Evolutionary conservation across 768 basidiomycete species (phyloP), one percentile per base, ranked within the genome.

Genomic region (Rhodotorula babjevae): DNA sequence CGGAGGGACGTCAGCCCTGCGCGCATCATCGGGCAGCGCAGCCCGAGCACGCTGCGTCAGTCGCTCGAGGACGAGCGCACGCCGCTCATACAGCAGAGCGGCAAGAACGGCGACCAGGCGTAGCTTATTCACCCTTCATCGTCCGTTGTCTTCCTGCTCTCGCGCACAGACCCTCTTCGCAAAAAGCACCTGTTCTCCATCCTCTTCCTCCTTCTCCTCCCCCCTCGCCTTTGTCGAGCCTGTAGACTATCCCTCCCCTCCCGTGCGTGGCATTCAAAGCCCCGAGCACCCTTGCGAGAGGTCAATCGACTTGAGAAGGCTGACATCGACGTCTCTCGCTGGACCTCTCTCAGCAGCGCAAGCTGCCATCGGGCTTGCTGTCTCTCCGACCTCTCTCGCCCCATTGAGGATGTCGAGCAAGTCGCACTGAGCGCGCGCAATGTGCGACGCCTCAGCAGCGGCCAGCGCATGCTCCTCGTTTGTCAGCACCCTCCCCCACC

Each of bases 61-160:
- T 56, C 40, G 31, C 3, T 49, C 1, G 21, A 25, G 31, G 64
- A 58, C 42, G 64, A 65, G 46, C n/a, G 64, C 31, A 65, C 64
- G 44, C 64, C 64, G 21, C 53, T 65, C 36, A 31, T 65, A 36
- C 36, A 36, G 36, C 36, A 36, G 36, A 36, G 36, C 36, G 36
- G 36, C 27, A 31, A 14, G 5, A 33, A 42, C 2, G 36, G 58
- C 12, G 58, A 36, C 19, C 33, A 36, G 33, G 19, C 36, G 36
- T 33, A 36, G 23, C 36, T 14, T 11, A 21, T 27, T 19, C 33
- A 8, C 56, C 23, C 31, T 59, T 23, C 40, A 1, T 21, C 23
- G 18, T 23, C 18, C 25, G 40, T 36, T 11, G 55, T 21, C 50
- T 52, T 52, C 50, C 50, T 46, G 2, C 47, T 27, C 50, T 50